Conservation (phyloP, 768 basidiomycete genomes). For the Lactarius akahatsu region DNA sequence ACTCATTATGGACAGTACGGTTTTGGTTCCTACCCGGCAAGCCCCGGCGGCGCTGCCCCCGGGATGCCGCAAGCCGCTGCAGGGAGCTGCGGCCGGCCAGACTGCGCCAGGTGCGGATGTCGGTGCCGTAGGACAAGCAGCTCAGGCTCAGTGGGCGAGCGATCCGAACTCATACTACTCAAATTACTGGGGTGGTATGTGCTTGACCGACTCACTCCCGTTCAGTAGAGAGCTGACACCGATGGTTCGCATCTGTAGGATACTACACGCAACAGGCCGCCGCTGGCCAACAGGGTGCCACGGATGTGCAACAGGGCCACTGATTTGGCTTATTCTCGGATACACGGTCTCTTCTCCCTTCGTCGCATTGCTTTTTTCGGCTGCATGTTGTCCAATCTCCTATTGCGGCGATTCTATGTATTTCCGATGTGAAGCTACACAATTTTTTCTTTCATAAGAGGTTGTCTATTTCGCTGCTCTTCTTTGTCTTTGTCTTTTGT, state of each 20-base stretch:
- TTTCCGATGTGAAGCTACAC: constrained; percentile 15
- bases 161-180: constrained; percentile 76
- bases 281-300: constrained; percentile 55
- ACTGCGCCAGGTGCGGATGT: constrained; percentile 53
- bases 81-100: constrained; percentile 50
- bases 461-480: constrained; percentile 16
- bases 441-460: constrained; percentile 16
- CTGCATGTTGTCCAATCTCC: constrained; percentile 21
- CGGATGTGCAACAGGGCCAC: constrained; percentile 44
- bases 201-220: background rate
- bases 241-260: constrained; percentile 43
- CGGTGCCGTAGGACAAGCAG: constrained; percentile 51
- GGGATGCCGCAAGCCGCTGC: constrained; percentile 48
- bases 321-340: constrained; percentile 19
- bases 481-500: constrained; percentile 36
- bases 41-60: constrained; percentile 54
- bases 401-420: constrained; percentile 13
- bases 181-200: constrained; percentile 82
- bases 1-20: constrained; percentile 76
- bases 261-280: constrained; percentile 77
- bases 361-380: constrained; percentile 13
- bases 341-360: constrained; percentile 7
- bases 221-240: background rate
- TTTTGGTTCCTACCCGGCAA: constrained; percentile 71
- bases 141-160: constrained; percentile 75